These are phyloP conservation scores for Dictyostelium purpureum DNA, from an alignment of 78 protist genomes.

Conservation along the genomic window DNA sequence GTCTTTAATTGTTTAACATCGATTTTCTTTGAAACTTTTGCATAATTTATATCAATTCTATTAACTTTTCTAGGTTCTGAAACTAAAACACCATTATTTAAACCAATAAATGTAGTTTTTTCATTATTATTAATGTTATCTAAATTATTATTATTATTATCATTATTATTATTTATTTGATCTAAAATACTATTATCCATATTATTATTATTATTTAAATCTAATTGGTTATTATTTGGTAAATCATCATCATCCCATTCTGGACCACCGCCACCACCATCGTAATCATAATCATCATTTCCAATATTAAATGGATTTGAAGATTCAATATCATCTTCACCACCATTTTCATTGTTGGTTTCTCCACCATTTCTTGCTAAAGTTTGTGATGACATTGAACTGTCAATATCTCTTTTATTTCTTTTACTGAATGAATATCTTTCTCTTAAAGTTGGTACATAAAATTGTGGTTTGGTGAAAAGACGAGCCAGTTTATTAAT, in stretches of 20 bases:
- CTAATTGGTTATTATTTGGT: neutral
- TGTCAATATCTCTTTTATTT: neutral
- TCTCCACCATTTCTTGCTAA: neutral
- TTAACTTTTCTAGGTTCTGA: slow-evolving; percentile 41
- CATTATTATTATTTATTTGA: neutral
- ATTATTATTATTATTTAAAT: neutral
- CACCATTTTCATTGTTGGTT: neutral
- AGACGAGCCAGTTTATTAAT: slow-evolving; percentile 40
- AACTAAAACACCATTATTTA: slow-evolving; percentile 38
- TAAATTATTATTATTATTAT: neutral
- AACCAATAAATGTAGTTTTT: neutral
- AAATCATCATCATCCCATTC: slow-evolving; percentile 10
- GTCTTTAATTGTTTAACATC: slow-evolving; percentile 58
- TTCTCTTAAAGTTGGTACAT: slow-evolving; percentile 63
- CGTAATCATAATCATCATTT: neutral
- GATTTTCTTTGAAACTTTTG: slow-evolving; percentile 57
- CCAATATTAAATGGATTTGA: slow-evolving; percentile 3
- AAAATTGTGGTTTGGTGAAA: slow-evolving; percentile 82
- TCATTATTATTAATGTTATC: neutral
- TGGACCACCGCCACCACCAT: neutral
- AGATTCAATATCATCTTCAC: neutral
- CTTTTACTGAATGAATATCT: neutral
- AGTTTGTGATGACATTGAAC: neutral
- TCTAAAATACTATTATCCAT: too few species aligned
- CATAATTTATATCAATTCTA: slow-evolving; percentile 37